Base-by-base conservation (phyloP, 1,284 basidiomycete genomes). In the Calocybe gambosa region DNA sequence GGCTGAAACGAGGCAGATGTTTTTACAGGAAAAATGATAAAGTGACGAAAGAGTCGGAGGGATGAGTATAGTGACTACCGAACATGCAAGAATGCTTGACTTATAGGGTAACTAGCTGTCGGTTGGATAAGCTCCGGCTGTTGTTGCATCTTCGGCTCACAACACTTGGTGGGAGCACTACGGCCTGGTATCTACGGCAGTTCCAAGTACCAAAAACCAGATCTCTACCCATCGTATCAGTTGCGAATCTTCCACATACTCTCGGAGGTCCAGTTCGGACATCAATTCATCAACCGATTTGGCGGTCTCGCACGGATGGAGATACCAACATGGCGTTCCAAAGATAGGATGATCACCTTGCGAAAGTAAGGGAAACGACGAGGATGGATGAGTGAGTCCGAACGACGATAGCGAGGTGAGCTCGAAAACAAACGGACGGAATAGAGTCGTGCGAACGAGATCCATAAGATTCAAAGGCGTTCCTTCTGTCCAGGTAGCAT, bases 301-400 rank as follows among this genome's bases (percentile, higher is more conserved):
- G 5, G 72, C 71, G 2, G 84, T 87, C 61, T 87, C 81, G 59
- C 89, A 93, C 5, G 89, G 89, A 59, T 93, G 89, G 34, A 93
- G 66, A 59, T 83, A 89, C 88, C 88, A 93, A 46, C 77, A 82
- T 9, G 83, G 81, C 6, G 69, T 78, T 13, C 79, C 82, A 15
- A 85, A 68, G 2, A 73, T 78, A 0, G 88, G 89, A 58, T 92
- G 89, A 48, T 93, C 89, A 13, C 85, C 87, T 55, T 89, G 86
- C 3, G 88, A 88, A 10, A 93, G 64, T 23, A 91, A 62, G 13
- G 89, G 86, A 56, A 89, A 85, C 1, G 75, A 62, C 0, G 78
- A 71, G 7, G 61, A 63, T 1, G 72, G 68, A 10, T 66, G 61
- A 21, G 71, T 73, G 37, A 87, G 59, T 12, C 75, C 77, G 58